Conservation (phyloP, 2,329 filamentous ascomycete species). For the Plectosphaerella sp. region DNA sequence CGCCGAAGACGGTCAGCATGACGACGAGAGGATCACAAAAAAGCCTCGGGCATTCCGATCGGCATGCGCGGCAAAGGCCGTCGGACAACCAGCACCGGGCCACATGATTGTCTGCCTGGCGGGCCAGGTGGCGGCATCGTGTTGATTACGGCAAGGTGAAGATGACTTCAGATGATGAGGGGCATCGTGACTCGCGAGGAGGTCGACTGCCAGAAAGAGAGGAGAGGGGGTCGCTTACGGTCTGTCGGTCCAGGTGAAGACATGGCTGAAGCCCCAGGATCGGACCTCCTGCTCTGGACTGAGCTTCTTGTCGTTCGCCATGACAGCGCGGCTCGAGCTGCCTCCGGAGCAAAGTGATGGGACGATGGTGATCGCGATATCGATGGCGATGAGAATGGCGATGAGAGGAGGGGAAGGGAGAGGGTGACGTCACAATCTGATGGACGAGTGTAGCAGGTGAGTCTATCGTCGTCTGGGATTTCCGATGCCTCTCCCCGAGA, state of each 20-base stretch:
- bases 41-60: background rate
- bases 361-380: background rate
- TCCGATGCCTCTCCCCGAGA: too few relatives aligned
- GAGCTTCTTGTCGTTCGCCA: slow-evolving; percentile 13
- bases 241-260: slow-evolving; percentile 69
- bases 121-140: background rate
- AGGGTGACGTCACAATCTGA: background rate
- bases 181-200: background rate
- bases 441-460: background rate
- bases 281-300: slow-evolving; percentile 57
- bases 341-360: too few relatives aligned
- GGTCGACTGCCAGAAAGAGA: slow-evolving; percentile 1
- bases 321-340: too few relatives aligned
- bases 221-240: slow-evolving; percentile 45
- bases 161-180: slow-evolving; percentile 1
- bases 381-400: too few relatives aligned
- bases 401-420: too few relatives aligned
- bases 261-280: slow-evolving; percentile 64
- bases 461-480: too few relatives aligned
- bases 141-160: background rate
- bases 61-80: too few relatives aligned
- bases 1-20: background rate
- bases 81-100: background rate
- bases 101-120: background rate
- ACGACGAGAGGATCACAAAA: background rate